Evolutionary conservation across 768 basidiomycete genomes (phyloP), one percentile per base, ranked within the genome.

Genomic region (Pleurotus tuber-regium): DNA sequence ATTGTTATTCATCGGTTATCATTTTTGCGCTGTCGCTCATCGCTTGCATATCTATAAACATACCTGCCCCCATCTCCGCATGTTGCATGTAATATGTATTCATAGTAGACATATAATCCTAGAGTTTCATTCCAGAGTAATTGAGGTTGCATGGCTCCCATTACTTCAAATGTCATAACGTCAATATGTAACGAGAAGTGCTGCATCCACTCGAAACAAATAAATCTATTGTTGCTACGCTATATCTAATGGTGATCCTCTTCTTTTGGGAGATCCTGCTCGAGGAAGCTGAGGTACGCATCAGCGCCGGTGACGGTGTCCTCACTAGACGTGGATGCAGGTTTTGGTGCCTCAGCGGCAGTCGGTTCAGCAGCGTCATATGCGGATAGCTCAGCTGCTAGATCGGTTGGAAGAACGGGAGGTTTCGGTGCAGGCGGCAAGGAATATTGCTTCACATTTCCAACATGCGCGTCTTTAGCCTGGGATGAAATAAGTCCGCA

Each of bases 401-500:
- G 84, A 70, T 94, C 87, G 43, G 76, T 66, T 44, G 94, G 92
- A 42, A 97, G 75, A 11, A 78, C 66, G 9, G 96, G 95, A 35
- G 83, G 69, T 52, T 83, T 76, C 46, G 96, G 97, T 21, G 82
- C 63, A 12, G 85, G 67, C 1, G 96, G 96, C 21, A 83, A 68
- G 26, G 83, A 66, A 79, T 87, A 96, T 46, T 80, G 64, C 73
- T 96, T 97, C 54, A 98, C 94, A 52, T 68, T 74, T 51, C 90
- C 91, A 60, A 92, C 83, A 67, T 93, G 91, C 48, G 93, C 93
- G 67, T 97, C 90, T 69, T 90, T 85, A 56, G 87, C 82, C 95
- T 98, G 49, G 23, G 38, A 42, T 29, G 4, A 29, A 54, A 28
- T 12, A 23, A 43, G 42, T 33, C 25, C 38, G 41, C n/a, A n/a